Evolutionary conservation across 108 stramenopile species (phyloP), one percentile per base, ranked within the genome.

Genomic region (Cylindrotheca closterium): DNA sequence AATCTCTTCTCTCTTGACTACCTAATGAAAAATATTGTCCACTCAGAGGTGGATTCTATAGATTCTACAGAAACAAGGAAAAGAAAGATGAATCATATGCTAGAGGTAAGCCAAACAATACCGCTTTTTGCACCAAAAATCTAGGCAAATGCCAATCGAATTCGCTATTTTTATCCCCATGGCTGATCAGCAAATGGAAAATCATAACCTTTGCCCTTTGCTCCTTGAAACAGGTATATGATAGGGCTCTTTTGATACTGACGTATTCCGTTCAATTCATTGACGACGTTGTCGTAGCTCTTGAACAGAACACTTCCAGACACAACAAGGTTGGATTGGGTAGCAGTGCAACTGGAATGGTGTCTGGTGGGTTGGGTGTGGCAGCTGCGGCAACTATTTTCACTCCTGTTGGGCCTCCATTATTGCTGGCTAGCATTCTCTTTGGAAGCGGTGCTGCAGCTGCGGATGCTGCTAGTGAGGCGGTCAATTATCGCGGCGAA

Each of bases 391-490:
- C 71, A n/a, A 68, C 79, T 1, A 76, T 89, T 62, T 78, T 83
- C 28, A 81, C 87, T 0, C 83, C 87, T 1, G 84, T 65, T 19
- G 88, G 88, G 25, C 78, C 85, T 10, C 88, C 88, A 7, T 56
- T 89, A 4, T 60, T 89, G 15, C 67, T 89, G 51, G 85, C 88
- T 1, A 81, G 82, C 4, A 49, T 89, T 17, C 53, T 89, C n/a
- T 84, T 89, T 68, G 83, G 88, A 2, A 80, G 82, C 17, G 70
- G 70, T n/a, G 82, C 88, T 1, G 80, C 82, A 1, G 80, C 81
- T 10, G 84, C 63, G 7, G 70, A 74, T 46, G 82, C 85, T 17
- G 82, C 82, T 24, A 75, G 68, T 50, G 81, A 82, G n/a, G 77
- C 67, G 1, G 60, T 75, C 17, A 79, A 74, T 58, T 86, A 84